Evolutionary conservation across 2,329 filamentous ascomycete species (phyloP).

Genomic region (Fusarium sororula): DNA sequence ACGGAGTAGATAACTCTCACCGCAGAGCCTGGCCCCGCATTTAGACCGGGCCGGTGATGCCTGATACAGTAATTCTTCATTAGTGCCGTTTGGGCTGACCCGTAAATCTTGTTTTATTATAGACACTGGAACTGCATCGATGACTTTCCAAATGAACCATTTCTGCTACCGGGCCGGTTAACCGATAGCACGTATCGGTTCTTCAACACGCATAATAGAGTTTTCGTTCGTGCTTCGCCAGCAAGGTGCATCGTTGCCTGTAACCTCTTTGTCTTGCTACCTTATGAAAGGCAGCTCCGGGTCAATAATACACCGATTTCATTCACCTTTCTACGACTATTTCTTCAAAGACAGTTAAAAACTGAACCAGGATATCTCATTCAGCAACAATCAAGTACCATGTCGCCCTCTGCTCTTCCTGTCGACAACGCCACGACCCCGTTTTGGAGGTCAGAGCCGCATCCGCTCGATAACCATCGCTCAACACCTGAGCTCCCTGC

Average conservation of each 20-base stretch:
- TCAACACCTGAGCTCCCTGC: neutral
- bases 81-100: neutral
- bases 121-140: neutral
- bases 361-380: neutral
- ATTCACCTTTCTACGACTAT: neutral
- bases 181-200: too few species aligned
- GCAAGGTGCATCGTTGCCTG: neutral
- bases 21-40: neutral
- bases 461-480: neutral
- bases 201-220: too few species aligned
- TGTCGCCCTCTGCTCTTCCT: neutral
- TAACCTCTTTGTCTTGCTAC: neutral
- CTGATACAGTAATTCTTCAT: neutral
- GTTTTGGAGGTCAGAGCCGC: neutral
- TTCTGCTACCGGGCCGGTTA: neutral
- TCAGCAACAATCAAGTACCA: neutral
- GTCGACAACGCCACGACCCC: neutral
- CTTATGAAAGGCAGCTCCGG: rapidly evolving
- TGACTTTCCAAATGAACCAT: rapidly evolving
- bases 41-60: neutral
- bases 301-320: neutral
- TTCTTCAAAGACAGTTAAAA: neutral
- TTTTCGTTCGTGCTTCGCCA: neutral
- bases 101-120: neutral
- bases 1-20: too few species aligned